Conservation (phyloP, 495 filamentous ascomycete species). For the Melanomma pulvis-pyrius region DNA sequence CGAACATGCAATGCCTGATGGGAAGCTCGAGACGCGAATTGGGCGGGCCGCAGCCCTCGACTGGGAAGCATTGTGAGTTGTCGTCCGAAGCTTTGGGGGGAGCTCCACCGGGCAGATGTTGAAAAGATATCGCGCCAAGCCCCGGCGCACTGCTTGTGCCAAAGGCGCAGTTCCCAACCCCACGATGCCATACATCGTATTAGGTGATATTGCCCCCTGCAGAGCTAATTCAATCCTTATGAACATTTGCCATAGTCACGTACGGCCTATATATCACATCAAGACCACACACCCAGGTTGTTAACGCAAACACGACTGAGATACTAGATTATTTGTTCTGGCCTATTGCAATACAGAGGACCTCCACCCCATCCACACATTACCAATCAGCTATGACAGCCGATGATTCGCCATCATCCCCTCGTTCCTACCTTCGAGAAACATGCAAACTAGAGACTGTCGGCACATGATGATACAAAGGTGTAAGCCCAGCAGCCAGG, state of each 20-base stretch:
- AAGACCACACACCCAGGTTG: too few relatives aligned
- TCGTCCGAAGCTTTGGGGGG: slow-evolving; percentile 20
- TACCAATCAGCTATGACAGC: not conserved
- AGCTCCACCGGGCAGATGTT: not conserved
- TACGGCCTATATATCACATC: too few relatives aligned
- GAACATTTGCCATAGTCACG: too few relatives aligned
- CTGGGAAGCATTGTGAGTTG: slow-evolving; percentile 34
- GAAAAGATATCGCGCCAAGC: slow-evolving; percentile 23
- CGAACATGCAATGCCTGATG: slow-evolving; percentile 3
- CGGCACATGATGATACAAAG: not conserved
- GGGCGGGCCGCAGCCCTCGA: slow-evolving; percentile 34
- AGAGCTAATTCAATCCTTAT: too few relatives aligned
- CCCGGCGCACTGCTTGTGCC: not conserved
- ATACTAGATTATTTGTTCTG: not conserved
- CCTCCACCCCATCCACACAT: not conserved
- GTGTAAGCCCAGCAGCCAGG: not conserved
- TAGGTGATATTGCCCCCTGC: too few relatives aligned
- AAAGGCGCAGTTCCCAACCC: not conserved
- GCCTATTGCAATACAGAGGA: not conserved
- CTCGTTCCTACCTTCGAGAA: not conserved
- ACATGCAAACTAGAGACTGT: not conserved
- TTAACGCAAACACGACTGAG: not conserved
- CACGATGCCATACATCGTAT: not conserved
- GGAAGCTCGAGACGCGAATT: not conserved
- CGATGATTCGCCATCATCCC: too few relatives aligned